Evolutionary conservation across 495 filamentous ascomycete genomes (phyloP).

Genomic region (Podospora fimiseda): DNA sequence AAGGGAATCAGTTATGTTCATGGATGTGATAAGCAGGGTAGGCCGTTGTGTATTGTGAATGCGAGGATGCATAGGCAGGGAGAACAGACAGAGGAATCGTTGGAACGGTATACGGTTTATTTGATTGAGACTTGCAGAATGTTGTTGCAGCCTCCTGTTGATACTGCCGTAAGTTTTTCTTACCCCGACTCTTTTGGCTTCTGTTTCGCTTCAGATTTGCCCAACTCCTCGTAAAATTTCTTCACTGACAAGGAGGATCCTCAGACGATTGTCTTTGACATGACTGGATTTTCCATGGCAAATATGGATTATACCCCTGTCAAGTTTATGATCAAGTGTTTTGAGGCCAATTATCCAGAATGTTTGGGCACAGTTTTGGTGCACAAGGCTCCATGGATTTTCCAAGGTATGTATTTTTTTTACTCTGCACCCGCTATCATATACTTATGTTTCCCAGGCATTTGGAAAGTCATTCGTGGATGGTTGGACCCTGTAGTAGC

Average conservation of each 20-base stretch:
- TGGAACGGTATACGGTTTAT: constrained; percentile 90
- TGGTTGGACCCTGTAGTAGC: constrained; percentile 98
- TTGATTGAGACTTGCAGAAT: constrained; percentile 88
- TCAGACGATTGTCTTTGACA: constrained; percentile 85
- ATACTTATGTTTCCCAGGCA: constrained; percentile 38
- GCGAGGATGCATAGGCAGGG: constrained; percentile 72
- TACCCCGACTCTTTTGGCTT: neutral
- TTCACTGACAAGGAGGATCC: constrained; percentile 18
- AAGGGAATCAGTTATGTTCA: constrained; percentile 96
- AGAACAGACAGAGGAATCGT: constrained; percentile 71
- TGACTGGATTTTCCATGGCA: constrained; percentile 84
- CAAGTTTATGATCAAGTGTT: constrained; percentile 99
- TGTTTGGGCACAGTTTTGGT: constrained; percentile 87
- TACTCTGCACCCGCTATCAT: neutral
- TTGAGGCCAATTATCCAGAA: constrained; percentile 98
- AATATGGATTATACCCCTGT: constrained; percentile 99
- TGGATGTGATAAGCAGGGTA: constrained; percentile 74
- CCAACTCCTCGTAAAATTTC: too few species aligned
- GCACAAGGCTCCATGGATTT: constrained; percentile 95
- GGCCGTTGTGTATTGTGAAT: constrained; percentile 83
- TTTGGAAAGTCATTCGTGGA: constrained; percentile 85
- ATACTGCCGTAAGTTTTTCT: constrained; percentile 72
- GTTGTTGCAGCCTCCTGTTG: constrained; percentile 69
- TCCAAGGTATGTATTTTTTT: constrained; percentile 60
- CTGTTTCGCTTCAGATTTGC: too few species aligned